Base-by-base conservation (phyloP, 176 grass and related monocot genomes). In the Phyllostachys edulis region DNA sequence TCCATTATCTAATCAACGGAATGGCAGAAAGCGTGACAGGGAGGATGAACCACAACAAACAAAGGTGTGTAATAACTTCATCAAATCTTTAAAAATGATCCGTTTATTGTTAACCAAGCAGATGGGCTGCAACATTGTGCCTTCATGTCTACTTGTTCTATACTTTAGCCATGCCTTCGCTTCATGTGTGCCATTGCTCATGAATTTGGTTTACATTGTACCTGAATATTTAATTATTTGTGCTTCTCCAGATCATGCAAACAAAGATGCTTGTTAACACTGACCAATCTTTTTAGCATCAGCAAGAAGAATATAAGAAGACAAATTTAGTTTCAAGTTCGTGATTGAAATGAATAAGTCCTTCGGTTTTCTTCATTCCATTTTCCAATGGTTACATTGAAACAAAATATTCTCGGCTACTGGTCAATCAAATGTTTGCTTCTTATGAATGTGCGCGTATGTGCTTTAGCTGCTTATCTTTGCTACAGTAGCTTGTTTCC, bases 41-140 rank as follows among this genome's bases (percentile, higher is more conserved):
- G 94, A 94, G 21, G 90, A 97, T 45, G 90, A 92, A 18, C 83
- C 40, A 55, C 94, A 88, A 1, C 88, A 85, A 80, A 88, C 39
- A 85, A 97, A 90, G 94, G 94, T 97, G 84, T n/a, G 87, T 60
- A 15, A 49, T 80, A 34, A 64, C 14, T 64, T 34, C 5, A 4
- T 47, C 20, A 68, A 40, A 80, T 80, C 61, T 66, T 67, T 21
- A 52, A 68, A 52, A 26, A 80, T 5, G 4, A 49, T 40, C 2
- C 54, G 45, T 55, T 55, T 82, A 57, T 38, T 67, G 65, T 78
- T 82, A 76, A 78, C 79, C 24, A 81, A 71, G 29, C 32, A 0
- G n/a, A 41, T 67, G 56, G 36, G 40, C 4, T 23, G 54, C 15
- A 65, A 40, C 39, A 78, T 49, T 73, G 15, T 37, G 70, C 79